Base-by-base conservation (phyloP, 495 filamentous ascomycete genomes). In the Niebla homalea region DNA sequence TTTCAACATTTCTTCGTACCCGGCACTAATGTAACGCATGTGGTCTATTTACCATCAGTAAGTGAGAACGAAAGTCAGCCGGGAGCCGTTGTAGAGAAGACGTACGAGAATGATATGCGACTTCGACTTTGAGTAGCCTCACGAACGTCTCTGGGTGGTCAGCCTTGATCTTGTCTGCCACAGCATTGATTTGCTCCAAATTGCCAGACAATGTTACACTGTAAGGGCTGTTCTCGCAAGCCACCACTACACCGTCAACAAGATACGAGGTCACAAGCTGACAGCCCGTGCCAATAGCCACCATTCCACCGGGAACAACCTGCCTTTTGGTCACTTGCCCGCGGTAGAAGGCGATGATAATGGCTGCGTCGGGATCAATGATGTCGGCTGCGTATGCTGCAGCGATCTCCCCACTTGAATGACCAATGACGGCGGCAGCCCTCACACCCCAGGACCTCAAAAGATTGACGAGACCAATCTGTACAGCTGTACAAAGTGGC, bases 41-140 rank as follows among this genome's bases (percentile, higher is more conserved):
- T 41, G 38, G 25, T 44, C 42, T 19, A 1, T 15, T 25, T 22
- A 44, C 21, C 1, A 7, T 37, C 10, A 29, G 26, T 4, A 10
- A 29, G 26, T 29, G 26, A 5, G 26, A 29, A 1, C n/a, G n/a
- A 21, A 43, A 43, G 40, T 12, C 19, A 29, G 26, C 0, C 14
- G 7, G 38, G n/a, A 41, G 7, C 1, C 38, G n/a, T 21, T 5
- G 38, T 21, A 16, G n/a, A 41, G 16, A 41, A 18, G 16, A 16
- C 20, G 16, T 56, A 66, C 64, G 36, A 8, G 69, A 71, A 50
- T 74, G 71, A 32, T 73, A 74, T 0, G 71, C 67, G 8, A 49
- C 49, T 3, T 67, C 59, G 12, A 69, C 65, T 22, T 62, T 55
- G 0, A 75, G 54, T 29, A 41, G 10, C 1, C 61, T 37, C 4